Percentiles rank a stretch among this genome's conserved stretches.
phyloP scores from a whole-genome alignment of 176 grass and related monocot genomes.

The Cenchrus americanus region DNA sequence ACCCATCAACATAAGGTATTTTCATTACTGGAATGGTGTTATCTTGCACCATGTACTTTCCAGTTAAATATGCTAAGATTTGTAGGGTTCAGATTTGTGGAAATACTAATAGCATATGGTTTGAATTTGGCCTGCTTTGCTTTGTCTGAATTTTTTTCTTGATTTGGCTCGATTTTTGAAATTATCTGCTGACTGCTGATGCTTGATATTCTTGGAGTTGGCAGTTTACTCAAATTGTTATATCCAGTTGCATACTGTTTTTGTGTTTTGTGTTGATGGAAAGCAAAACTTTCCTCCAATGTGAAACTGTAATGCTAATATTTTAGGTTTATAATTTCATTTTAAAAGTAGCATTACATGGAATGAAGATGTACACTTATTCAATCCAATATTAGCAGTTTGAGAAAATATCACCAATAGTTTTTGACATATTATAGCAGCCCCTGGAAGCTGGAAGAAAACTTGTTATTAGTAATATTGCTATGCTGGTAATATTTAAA shows the following conservation, averaged over 20 bases:
- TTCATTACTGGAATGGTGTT: slow-evolving; percentile 4
- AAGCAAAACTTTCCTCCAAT: slow-evolving; percentile 1
- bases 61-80: background rate
- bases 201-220: background rate
- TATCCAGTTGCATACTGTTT: background rate
- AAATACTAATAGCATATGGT: background rate
- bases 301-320: background rate
- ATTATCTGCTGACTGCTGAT: background rate
- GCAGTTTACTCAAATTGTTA: background rate
- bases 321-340: background rate
- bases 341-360: background rate
- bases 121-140: background rate
- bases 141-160: background rate
- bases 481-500: background rate
- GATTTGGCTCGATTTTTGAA: background rate
- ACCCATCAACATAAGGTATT: slow-evolving; percentile 23
- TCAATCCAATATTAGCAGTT: background rate
- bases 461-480: too few species aligned
- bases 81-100: background rate
- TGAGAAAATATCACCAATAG: background rate
- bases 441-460: background rate
- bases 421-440: background rate
- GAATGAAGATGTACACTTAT: background rate
- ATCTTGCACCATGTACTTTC: background rate
- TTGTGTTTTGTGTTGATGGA: background rate